phyloP scores from a whole-genome alignment of 2,329 filamentous ascomycete genomes.

The Colletotrichum siamense region DNA sequence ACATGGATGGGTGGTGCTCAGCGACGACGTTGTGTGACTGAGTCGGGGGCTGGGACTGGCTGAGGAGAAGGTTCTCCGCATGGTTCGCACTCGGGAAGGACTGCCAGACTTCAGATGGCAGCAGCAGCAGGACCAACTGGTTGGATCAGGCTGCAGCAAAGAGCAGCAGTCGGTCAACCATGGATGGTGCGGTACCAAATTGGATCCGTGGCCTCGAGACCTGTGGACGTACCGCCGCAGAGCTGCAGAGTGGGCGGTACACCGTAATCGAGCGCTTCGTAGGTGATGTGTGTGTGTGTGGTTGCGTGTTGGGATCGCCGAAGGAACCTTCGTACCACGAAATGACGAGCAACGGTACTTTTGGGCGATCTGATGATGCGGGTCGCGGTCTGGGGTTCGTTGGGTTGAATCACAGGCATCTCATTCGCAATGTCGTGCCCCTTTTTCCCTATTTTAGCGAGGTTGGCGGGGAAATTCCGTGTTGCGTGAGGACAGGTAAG shows the following conservation, averaged over 20 bases:
- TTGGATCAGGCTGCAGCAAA: slow-evolving; percentile 14
- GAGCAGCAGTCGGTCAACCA: neutral
- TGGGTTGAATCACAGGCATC: neutral
- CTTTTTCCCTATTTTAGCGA: neutral
- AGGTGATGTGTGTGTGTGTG: neutral
- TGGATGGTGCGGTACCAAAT: neutral
- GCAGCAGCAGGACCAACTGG: neutral
- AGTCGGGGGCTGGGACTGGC: neutral
- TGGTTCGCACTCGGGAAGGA: neutral
- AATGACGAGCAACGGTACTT: neutral
- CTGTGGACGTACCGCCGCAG: neutral
- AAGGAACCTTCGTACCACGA: neutral
- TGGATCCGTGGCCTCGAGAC: neutral
- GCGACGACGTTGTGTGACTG: neutral
- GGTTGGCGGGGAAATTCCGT: neutral
- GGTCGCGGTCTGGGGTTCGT: neutral
- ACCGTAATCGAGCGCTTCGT: neutral
- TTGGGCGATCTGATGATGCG: neutral
- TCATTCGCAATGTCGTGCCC: neutral
- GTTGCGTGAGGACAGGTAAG: neutral
- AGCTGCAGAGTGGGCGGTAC: neutral
- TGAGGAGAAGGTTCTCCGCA: neutral
- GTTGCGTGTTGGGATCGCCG: neutral
- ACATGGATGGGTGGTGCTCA: neutral
- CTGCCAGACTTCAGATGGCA: slow-evolving; percentile 9